Evolutionary conservation across 495 filamentous ascomycete species (phyloP), one percentile per base, ranked within the genome.

Genomic region (Penicillium roqueforti): DNA sequence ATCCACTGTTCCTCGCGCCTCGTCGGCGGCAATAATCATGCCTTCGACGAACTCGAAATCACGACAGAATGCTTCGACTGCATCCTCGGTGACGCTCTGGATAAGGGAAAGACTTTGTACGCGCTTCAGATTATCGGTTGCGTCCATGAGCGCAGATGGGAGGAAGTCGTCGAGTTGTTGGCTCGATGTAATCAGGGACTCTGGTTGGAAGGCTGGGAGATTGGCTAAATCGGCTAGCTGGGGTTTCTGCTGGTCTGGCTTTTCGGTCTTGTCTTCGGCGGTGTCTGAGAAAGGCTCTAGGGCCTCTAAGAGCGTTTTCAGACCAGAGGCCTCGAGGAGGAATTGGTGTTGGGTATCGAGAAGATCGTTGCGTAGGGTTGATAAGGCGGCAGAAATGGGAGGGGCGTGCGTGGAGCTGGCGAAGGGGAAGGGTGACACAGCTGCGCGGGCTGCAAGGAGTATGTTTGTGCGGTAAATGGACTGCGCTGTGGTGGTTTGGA

Each of bases 31-130:
- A 25, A 81, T 70, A 43, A 90, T 76, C 70, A 74, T 80, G 16
- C 74, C 86, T 70, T 98, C 93, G 4, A 97, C 79, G 54, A 85
- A 85, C 72, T 92, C 90, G 70, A 98, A 98, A 59, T 95, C 90
- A 16, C 83, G 83, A 56, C 91, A 95, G 72, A 98, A 97, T 48
- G 75, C 79, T 58, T 88, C 87, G 0, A 91, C 89, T 1, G 91
- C 92, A 60, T 89, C 83, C 59, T 92, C 87, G 2, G 87, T 92
- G 31, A 96, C 80, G 40, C 85, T 80, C 37, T 86, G 81, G 14
- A 85, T 84, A 39, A 95, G 73, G 6, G 86, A 76, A 5, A 69
- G 64, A 51, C 86, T 88, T 54, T 83, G 82, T 11, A 97, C 70
- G 11, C 78, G 74, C 57, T 86, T 86, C 40, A 98, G 68, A 51